A percentile compares a stretch with the other conserved stretches of the same genome.
Conservation (phyloP, 1,284 basidiomycete species). For the Malassezia caprae region DNA sequence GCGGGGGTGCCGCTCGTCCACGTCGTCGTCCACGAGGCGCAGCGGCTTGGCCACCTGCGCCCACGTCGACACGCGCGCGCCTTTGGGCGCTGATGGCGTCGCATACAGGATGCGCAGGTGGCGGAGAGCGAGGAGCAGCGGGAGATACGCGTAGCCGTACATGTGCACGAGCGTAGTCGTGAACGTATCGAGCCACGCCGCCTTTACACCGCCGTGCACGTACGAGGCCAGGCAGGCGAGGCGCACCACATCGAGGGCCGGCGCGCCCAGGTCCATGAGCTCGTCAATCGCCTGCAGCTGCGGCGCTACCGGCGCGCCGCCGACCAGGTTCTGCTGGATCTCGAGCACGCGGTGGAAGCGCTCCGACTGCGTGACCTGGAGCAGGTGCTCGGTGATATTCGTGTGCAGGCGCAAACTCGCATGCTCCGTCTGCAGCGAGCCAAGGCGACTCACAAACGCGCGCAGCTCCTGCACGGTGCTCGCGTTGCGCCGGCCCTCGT, state of each 20-base stretch:
- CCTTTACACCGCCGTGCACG: conserved; percentile 73
- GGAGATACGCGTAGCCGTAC: conserved; percentile 82
- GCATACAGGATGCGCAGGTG: conserved; percentile 57
- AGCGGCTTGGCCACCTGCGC: conserved; percentile 64
- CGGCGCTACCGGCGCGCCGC: conserved; percentile 47
- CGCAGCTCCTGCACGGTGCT: conserved; percentile 83
- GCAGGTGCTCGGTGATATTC: conserved; percentile 78
- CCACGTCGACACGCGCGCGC: background rate
- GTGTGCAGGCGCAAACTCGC: conserved; percentile 81
- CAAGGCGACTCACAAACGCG: conserved; percentile 88
- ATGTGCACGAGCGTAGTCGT: conserved; percentile 87
- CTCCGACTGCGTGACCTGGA: conserved; percentile 66
- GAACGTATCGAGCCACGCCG: conserved; percentile 72
- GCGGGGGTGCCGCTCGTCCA: conserved; percentile 61
- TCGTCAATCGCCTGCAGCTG: conserved; percentile 38
- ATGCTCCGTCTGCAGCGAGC: conserved; percentile 81
- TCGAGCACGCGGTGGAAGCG: conserved; percentile 84
- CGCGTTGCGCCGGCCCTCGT: conserved; percentile 70
- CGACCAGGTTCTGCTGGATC: conserved; percentile 90
- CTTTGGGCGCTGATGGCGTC: background rate
- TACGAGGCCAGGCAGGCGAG: conserved; percentile 76
- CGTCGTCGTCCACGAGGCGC: conserved; percentile 83
- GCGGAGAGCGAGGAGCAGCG: conserved; percentile 70
- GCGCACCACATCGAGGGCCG: conserved; percentile 53
- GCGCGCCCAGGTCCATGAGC: conserved; percentile 32